These are phyloP conservation scores for Scedosporium dehoogii DNA, from an alignment of 2,329 filamentous ascomycete genomes.

Conservation along the genomic window DNA sequence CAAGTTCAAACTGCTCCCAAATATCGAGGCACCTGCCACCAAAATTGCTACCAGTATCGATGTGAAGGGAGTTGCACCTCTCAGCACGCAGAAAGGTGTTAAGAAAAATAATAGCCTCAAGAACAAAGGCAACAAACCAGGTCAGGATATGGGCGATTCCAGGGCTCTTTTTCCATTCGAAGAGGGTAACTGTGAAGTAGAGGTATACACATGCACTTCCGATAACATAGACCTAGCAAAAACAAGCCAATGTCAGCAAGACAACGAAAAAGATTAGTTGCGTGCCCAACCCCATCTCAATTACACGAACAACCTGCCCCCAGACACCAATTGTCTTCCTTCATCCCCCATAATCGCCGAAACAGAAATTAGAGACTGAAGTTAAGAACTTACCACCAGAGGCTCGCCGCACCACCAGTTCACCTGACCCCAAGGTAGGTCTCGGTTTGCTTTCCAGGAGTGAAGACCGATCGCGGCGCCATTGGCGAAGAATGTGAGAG, in stretches of 20 bases:
- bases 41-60: slow-evolving; percentile 11
- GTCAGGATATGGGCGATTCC: slow-evolving; percentile 69
- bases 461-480: slow-evolving; percentile 64
- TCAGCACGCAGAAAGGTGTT: slow-evolving; percentile 43
- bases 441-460: slow-evolving; percentile 41
- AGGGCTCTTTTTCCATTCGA: slow-evolving; percentile 75
- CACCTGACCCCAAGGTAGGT: slow-evolving; percentile 20
- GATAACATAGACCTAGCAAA: slow-evolving; percentile 68
- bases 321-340: no score
- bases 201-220: slow-evolving; percentile 81
- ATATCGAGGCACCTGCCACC: slow-evolving; percentile 21
- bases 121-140: slow-evolving; percentile 63
- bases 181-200: slow-evolving; percentile 74
- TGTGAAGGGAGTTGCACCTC: neutral
- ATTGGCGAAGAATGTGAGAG: slow-evolving; percentile 68
- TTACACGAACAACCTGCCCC: neutral
- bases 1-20: slow-evolving; percentile 46
- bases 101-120: slow-evolving; percentile 64
- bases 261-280: neutral
- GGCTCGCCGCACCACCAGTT: slow-evolving; percentile 78
- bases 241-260: neutral
- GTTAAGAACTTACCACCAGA: slow-evolving; percentile 52
- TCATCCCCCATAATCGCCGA: neutral
- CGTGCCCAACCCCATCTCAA: no score
- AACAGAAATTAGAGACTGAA: neutral